These are phyloP conservation scores for Lentinus brumalis DNA, from an alignment of 768 basidiomycete genomes.

Conservation along the genomic window DNA sequence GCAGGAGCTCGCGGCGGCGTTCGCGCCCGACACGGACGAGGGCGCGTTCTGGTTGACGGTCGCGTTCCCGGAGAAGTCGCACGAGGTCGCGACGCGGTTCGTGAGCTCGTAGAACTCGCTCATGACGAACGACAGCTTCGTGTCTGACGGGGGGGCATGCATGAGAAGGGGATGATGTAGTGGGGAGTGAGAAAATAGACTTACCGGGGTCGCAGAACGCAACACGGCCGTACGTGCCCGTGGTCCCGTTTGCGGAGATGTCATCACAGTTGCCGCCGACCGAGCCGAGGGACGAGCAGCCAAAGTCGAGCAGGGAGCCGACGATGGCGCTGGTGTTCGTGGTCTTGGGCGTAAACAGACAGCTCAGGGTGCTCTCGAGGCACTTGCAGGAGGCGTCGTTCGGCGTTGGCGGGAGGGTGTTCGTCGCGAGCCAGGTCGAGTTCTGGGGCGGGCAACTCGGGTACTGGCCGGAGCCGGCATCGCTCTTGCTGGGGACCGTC, in stretches of 20 bases:
- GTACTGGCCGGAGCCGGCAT: constrained; percentile 51
- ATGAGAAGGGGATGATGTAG: background rate
- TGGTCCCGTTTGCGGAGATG: constrained; percentile 71
- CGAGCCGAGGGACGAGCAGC: constrained; percentile 68
- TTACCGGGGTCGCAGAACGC: constrained; percentile 80
- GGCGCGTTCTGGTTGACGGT: constrained; percentile 66
- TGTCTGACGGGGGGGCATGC: constrained; percentile 41
- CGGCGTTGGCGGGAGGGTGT: constrained; percentile 80
- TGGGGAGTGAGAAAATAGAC: constrained; percentile 10
- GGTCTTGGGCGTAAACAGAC: constrained; percentile 68
- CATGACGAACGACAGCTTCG: constrained; percentile 84
- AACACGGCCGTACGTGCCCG: constrained; percentile 75
- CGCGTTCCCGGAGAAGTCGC: constrained; percentile 84
- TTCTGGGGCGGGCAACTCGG: constrained; percentile 65
- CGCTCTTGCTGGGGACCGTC: constrained; percentile 61
- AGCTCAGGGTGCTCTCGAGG: constrained; percentile 65
- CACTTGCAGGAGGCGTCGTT: constrained; percentile 81
- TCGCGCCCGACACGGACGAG: constrained; percentile 48
- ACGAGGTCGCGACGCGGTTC: constrained; percentile 59
- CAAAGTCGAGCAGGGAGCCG: constrained; percentile 63
- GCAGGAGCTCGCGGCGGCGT: constrained; percentile 65
- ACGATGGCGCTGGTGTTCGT: constrained; percentile 60
- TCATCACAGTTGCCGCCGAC: constrained; percentile 62
- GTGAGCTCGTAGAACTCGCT: constrained; percentile 72
- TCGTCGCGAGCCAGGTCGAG: constrained; percentile 63